Base-by-base conservation (phyloP, 78 protist species). In the Chrysochromulina parva region DNA sequence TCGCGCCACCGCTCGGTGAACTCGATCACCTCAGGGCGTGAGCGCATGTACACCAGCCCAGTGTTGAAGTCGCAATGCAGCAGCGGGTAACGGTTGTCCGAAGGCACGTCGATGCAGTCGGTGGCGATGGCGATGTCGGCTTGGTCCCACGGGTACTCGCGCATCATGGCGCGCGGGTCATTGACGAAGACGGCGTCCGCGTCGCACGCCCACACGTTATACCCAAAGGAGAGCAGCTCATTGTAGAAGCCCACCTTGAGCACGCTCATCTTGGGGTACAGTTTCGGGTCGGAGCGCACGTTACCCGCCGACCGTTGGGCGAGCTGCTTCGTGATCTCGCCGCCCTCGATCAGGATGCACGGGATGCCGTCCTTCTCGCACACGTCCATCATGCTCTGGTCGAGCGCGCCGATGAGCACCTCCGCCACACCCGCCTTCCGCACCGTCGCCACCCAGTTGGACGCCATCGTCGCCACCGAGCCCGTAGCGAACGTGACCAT, bases 41-140 rank as follows among this genome's bases (percentile, higher is more conserved):
- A 38, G 82, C 82, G 82, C 50, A 74, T 53, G 82, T 48, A 74
- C 57, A 74, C 82, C 7, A 74, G 82, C n/a, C 82, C 82, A 3
- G 82, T 74, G 82, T 74, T 74, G 82, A 74, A 74, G 55, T 74
- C 82, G 82, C 82, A 74, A 55, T 74, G 82, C n/a, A 74, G 54
- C 57, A 74, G 55, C 22, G 82, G 82, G 19, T 4, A 48, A 7
- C 57, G 57, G 14, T 53, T 2, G 55, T 74, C 82, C 28, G 14
- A 13, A 11, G 82, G 82, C 13, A 74, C 3, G 57, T 74, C 82
- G 82, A 74, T 74, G 82, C 82, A 74, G 82, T 74, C 82, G 55
- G 82, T 74, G 57, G 82, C 82, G 82, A 74, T 48, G 82, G 82
- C 82, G 57, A 74, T 16, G 55, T 74, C 82, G 19, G 82, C 82